These are phyloP conservation scores for Saitozyma sp. DNA, from an alignment of 768 basidiomycete species.

Conservation along the genomic window DNA sequence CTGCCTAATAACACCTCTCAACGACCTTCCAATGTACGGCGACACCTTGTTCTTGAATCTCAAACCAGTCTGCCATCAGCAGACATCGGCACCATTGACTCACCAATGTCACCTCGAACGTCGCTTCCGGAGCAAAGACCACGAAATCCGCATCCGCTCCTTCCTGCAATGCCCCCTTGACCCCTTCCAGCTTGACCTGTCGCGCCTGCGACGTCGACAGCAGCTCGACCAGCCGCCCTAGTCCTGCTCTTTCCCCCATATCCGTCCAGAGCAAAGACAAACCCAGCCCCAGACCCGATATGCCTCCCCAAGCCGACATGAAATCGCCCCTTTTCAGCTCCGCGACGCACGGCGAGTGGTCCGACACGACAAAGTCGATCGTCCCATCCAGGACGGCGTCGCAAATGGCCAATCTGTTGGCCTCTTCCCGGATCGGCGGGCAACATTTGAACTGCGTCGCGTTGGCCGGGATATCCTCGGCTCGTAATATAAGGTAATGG, in stretches of 20 bases:
- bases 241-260: constrained; percentile 41
- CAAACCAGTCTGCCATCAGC: constrained; percentile 57
- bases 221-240: constrained; percentile 73
- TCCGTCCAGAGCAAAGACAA: constrained; percentile 89
- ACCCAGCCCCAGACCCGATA: constrained; percentile 86
- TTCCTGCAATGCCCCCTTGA: constrained; percentile 70
- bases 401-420: constrained; percentile 77
- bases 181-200: constrained; percentile 69
- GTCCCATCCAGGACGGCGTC: constrained; percentile 71
- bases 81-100: neutral
- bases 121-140: constrained; percentile 68
- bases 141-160: constrained; percentile 86
- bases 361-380: constrained; percentile 91
- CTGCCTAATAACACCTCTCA: constrained; percentile 67
- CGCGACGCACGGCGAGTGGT: constrained; percentile 87
- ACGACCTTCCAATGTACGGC: constrained; percentile 74
- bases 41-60: constrained; percentile 93
- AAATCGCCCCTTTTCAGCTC: constrained; percentile 76
- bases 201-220: constrained; percentile 69
- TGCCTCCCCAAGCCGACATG: constrained; percentile 92
- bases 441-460: constrained; percentile 90
- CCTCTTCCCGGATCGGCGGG: constrained; percentile 77
- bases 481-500: constrained; percentile 82
- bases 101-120: constrained; percentile 50
- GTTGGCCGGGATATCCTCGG: constrained; percentile 66